phyloP scores from a whole-genome alignment of 2,329 filamentous ascomycete species.

The Scedosporium apiospermum region DNA sequence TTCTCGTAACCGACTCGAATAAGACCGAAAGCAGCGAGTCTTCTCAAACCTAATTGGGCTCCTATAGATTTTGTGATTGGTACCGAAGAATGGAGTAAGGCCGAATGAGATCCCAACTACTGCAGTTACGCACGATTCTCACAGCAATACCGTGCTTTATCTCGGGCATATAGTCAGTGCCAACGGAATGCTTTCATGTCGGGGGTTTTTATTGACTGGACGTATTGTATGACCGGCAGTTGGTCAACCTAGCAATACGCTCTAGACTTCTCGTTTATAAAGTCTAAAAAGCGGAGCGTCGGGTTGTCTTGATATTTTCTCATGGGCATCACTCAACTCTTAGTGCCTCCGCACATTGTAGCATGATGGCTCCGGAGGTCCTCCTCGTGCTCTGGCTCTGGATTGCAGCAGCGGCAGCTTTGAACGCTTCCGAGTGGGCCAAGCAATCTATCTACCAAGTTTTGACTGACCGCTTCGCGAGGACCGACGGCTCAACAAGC shows the following conservation, averaged over 20 bases:
- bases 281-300: too few relatives aligned
- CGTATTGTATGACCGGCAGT: neutral
- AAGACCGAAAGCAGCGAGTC: neutral
- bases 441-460: constrained; percentile 36
- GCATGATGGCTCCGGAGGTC: neutral
- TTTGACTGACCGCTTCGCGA: constrained; percentile 32
- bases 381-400: neutral
- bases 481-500: constrained; percentile 25
- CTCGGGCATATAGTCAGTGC: neutral
- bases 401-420: constrained; percentile 8
- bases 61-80: neutral
- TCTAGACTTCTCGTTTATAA: too few relatives aligned
- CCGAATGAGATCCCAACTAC: neutral
- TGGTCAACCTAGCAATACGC: neutral
- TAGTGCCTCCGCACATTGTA: neutral
- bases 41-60: neutral
- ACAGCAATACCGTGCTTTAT: neutral
- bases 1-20: neutral
- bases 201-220: neutral
- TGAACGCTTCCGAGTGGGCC: constrained; percentile 24
- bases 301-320: too few relatives aligned
- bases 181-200: neutral
- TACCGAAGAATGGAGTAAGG: neutral
- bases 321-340: neutral
- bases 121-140: neutral